phyloP scores from a whole-genome alignment of 2,329 filamentous ascomycete genomes.

The Sporothrix mexicana region DNA sequence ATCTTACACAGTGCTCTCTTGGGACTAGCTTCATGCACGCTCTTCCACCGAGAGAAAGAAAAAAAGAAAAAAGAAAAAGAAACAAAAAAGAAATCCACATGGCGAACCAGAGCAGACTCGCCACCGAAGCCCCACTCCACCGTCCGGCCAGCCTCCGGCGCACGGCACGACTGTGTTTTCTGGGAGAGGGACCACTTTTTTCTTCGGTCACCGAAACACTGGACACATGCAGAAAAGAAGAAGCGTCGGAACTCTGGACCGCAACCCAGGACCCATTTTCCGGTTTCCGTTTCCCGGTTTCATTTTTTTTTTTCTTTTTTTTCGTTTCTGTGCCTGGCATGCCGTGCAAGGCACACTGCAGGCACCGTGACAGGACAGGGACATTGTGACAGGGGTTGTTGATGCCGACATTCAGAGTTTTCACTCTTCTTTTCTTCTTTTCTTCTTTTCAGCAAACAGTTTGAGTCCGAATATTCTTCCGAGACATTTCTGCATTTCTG shows the following conservation, averaged over 20 bases:
- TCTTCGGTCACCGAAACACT: neutral
- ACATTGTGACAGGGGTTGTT: neutral
- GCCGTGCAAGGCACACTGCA: slow-evolving; percentile 9
- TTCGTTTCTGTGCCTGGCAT: neutral
- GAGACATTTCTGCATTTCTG: neutral
- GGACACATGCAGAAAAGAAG: neutral
- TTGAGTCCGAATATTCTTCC: slow-evolving; percentile 8
- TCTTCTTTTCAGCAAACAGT: no score
- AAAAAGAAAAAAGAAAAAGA: neutral
- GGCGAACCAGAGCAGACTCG: neutral
- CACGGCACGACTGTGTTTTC: neutral
- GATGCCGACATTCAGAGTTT: slow-evolving; percentile 3
- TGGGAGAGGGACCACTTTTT: neutral
- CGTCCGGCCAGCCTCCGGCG: slow-evolving; percentile 14
- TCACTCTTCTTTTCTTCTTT: no score
- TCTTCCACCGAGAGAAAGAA: slow-evolving; percentile 4
- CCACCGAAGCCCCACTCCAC: slow-evolving; percentile 6
- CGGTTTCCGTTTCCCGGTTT: neutral
- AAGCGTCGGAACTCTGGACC: slow-evolving; percentile 6
- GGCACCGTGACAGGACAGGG: no score
- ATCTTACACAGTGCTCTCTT: neutral
- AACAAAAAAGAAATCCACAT: slow-evolving; percentile 1
- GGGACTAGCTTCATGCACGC: slow-evolving; percentile 19
- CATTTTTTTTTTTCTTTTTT: no score
- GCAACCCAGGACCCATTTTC: neutral